phyloP scores from a whole-genome alignment of 2,329 filamentous ascomycete species.

The Trichoderma sp. region DNA sequence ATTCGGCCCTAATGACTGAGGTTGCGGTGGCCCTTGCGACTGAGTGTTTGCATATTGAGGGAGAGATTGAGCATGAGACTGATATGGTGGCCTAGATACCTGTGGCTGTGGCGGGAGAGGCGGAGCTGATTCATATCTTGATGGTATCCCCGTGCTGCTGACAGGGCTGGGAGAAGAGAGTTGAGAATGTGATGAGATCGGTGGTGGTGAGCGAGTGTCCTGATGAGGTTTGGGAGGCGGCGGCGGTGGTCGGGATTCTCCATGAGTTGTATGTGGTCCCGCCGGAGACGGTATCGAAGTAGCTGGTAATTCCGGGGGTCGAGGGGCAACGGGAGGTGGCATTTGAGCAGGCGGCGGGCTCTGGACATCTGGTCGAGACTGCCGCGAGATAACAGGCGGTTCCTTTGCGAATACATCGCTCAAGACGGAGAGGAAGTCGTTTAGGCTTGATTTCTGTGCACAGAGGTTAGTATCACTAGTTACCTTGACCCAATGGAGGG shows the following conservation, averaged over 20 bases:
- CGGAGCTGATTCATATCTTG: constrained; percentile 54
- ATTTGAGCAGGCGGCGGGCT: constrained; percentile 40
- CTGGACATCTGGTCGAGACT: constrained; percentile 47
- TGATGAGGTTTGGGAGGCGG: constrained; percentile 51
- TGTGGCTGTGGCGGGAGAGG: constrained; percentile 47
- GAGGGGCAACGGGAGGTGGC: constrained; percentile 72
- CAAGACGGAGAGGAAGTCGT: constrained; percentile 81
- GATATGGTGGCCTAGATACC: constrained; percentile 2
- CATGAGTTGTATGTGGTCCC: constrained; percentile 42
- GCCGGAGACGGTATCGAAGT: constrained; percentile 44
- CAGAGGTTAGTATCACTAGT: constrained; percentile 19
- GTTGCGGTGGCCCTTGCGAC: constrained; percentile 2
- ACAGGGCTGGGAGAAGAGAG: constrained; percentile 31
- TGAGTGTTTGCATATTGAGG: constrained; percentile 13
- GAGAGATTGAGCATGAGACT: constrained; percentile 7
- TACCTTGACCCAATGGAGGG: background rate
- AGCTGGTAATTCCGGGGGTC: constrained; percentile 64
- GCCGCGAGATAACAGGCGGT: constrained; percentile 82
- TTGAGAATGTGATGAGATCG: constrained; percentile 39
- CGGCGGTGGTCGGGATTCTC: constrained; percentile 51
- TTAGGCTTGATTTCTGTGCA: constrained; percentile 74
- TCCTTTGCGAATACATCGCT: constrained; percentile 92
- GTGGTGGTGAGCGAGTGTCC: constrained; percentile 32
- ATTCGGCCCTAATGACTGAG: background rate
- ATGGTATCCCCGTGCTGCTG: constrained; percentile 35